Evolutionary conservation across 805 yeast species (phyloP).

Genomic region (Huiozyma sinensis): DNA sequence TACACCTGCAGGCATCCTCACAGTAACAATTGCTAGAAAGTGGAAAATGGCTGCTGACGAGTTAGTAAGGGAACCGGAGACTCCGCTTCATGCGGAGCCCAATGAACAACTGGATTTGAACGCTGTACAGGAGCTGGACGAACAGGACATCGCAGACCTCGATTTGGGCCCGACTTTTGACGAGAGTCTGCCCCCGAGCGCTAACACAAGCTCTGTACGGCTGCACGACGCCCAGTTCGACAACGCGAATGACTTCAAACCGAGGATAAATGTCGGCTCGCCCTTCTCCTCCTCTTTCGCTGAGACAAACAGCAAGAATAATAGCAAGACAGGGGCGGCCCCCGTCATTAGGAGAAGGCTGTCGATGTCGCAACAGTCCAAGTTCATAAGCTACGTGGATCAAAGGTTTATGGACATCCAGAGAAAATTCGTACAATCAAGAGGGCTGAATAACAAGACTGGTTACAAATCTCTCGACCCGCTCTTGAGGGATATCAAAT

Average conservation of each 20-base stretch:
- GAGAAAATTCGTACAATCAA: slow-evolving; percentile 40
- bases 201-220: neutral
- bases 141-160: slow-evolving; percentile 19
- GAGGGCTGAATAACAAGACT: slow-evolving; percentile 25
- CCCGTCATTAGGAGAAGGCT: slow-evolving; percentile 20
- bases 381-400: slow-evolving; percentile 45
- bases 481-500: slow-evolving; percentile 36
- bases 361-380: slow-evolving; percentile 43
- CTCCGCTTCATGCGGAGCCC: slow-evolving; percentile 24
- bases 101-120: slow-evolving; percentile 17
- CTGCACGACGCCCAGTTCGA: slow-evolving; percentile 11
- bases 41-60: no score
- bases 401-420: slow-evolving; percentile 42
- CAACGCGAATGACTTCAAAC: slow-evolving; percentile 23
- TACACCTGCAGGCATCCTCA: no score
- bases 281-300: slow-evolving; percentile 20
- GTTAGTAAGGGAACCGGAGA: slow-evolving; percentile 15
- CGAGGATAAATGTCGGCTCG: slow-evolving; percentile 20
- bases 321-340: neutral
- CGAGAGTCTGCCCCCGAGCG: slow-evolving; percentile 7
- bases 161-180: slow-evolving; percentile 18
- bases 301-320: neutral
- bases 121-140: slow-evolving; percentile 19
- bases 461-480: slow-evolving; percentile 25
- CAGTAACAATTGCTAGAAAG: no score